These are phyloP conservation scores for Onygena corvina DNA, from an alignment of 2,329 filamentous ascomycete species.

Conservation along the genomic window DNA sequence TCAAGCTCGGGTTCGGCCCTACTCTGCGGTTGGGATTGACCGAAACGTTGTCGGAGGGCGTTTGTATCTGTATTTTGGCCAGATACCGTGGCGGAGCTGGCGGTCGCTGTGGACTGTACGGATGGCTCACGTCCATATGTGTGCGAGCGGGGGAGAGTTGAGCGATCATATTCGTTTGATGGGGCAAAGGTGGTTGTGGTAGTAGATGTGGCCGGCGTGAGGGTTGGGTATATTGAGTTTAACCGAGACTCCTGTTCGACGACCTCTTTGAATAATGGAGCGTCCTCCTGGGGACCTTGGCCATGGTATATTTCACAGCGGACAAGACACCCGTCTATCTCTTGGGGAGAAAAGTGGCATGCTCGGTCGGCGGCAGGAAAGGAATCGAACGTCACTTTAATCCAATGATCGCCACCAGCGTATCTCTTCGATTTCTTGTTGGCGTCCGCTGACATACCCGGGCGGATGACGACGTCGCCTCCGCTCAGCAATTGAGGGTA, in stretches of 20 bases:
- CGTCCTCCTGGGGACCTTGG: constrained; percentile 51
- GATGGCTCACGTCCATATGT: constrained; percentile 18
- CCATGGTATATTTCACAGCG: constrained; percentile 60
- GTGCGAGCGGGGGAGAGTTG: constrained; percentile 29
- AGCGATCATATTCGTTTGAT: constrained; percentile 24
- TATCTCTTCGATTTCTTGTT: constrained; percentile 68
- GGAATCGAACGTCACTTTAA: constrained; percentile 72
- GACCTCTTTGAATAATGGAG: constrained; percentile 45
- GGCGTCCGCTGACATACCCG: constrained; percentile 58
- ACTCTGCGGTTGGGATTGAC: constrained; percentile 13
- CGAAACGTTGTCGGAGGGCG: constrained; percentile 22
- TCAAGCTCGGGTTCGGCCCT: constrained; percentile 15
- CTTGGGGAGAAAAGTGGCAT: constrained; percentile 57
- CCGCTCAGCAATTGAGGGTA: constrained; percentile 63
- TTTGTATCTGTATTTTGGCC: constrained; percentile 15
- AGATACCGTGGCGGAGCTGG: constrained; percentile 31
- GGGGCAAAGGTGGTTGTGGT: constrained; percentile 27
- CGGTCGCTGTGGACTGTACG: constrained; percentile 29
- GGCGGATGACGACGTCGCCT: constrained; percentile 57
- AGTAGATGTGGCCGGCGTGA: constrained; percentile 28
- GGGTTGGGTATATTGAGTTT: constrained; percentile 23
- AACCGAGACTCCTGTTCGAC: constrained; percentile 17
- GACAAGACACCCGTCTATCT: constrained; percentile 57
- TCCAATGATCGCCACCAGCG: constrained; percentile 80
- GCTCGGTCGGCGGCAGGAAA: constrained; percentile 58